Evolutionary conservation across 805 yeast species (phyloP).

Genomic region (Metschnikowia picachoensis): DNA sequence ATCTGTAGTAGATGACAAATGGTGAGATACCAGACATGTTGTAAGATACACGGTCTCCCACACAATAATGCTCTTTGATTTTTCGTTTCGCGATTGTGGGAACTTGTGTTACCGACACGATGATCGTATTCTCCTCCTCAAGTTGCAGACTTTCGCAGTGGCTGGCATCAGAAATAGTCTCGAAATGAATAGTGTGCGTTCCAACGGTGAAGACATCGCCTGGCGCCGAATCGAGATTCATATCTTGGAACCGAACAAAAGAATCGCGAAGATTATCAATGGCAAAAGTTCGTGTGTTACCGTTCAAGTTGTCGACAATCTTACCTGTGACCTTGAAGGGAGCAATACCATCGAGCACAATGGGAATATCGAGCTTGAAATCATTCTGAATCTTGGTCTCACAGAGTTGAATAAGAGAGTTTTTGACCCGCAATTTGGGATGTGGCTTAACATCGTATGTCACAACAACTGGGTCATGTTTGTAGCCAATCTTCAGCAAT

Average conservation of each 20-base stretch:
- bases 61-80: conserved; percentile 60
- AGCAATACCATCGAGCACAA: conserved; percentile 53
- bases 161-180: conserved; percentile 57
- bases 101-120: conserved; percentile 66
- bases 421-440: conserved; percentile 57
- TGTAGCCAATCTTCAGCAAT: conserved; percentile 3
- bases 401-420: conserved; percentile 45
- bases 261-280: conserved; percentile 41
- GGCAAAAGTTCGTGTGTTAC: conserved; percentile 45
- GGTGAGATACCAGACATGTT: conserved; percentile 78
- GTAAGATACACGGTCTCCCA: conserved; percentile 84
- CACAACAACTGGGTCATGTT: conserved; percentile 17
- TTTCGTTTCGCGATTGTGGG: conserved; percentile 54
- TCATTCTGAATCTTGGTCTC: conserved; percentile 29
- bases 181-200: conserved; percentile 57
- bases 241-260: conserved; percentile 10
- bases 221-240: conserved; percentile 23
- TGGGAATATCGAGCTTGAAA: conserved; percentile 42
- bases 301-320: conserved; percentile 58
- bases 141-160: conserved; percentile 59
- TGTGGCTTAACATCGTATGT: conserved; percentile 48
- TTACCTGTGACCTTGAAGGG: conserved; percentile 61
- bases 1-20: conserved; percentile 67
- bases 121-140: conserved; percentile 32
- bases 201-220: conserved; percentile 58